Conservation (phyloP, 2,329 filamentous ascomycete genomes). For the Colletotrichum somersetense region DNA sequence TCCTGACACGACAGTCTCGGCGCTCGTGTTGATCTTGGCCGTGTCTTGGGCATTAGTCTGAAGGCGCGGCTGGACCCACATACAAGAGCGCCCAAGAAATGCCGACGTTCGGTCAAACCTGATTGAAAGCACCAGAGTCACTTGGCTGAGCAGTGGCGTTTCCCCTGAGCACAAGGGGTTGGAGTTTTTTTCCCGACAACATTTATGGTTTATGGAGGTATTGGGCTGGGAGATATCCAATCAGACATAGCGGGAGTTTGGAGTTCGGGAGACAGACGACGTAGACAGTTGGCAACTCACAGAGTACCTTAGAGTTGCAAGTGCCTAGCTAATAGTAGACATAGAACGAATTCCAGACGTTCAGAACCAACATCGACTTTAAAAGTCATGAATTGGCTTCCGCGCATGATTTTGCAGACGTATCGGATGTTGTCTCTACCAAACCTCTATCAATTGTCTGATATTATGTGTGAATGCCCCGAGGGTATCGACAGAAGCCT, state of each 20-base stretch:
- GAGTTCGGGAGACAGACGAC: neutral
- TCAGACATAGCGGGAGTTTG: neutral
- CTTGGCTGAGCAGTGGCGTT: neutral
- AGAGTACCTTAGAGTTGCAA: neutral
- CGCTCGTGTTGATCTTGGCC: slow-evolving; percentile 23
- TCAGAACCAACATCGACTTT: neutral
- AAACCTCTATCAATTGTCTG: neutral
- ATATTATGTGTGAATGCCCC: neutral
- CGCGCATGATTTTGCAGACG: neutral
- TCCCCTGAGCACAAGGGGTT: neutral
- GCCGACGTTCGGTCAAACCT: neutral
- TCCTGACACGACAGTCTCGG: slow-evolving; percentile 4
- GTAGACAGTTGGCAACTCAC: neutral
- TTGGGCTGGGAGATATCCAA: neutral
- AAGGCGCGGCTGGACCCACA: neutral
- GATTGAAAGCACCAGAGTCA: neutral
- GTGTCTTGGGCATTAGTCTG: slow-evolving; percentile 10
- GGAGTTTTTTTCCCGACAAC: neutral
- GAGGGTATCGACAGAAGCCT: neutral
- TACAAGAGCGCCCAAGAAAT: neutral
- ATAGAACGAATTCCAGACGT: too few relatives aligned
- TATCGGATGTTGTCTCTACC: neutral
- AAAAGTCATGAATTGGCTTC: neutral
- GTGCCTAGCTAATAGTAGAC: neutral
- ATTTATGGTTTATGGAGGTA: neutral